Conservation (phyloP, 1,139 yeast species). For the Blastobotrys elegans region DNA sequence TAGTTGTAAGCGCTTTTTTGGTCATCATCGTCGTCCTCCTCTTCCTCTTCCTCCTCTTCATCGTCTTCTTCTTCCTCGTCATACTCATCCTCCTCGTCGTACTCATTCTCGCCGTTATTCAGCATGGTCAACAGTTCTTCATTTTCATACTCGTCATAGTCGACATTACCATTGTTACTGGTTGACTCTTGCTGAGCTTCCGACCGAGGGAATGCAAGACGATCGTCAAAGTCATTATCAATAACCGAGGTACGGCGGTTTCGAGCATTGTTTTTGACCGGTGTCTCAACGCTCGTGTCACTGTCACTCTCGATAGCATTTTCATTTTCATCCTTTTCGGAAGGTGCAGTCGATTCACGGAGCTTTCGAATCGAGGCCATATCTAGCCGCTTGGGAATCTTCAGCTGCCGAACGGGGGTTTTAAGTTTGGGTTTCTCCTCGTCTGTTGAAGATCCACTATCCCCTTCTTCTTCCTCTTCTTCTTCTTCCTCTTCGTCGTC, state of each 20-base stretch:
- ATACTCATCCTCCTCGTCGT: slow-evolving; percentile 27
- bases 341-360: slow-evolving; percentile 10
- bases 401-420: slow-evolving; percentile 13
- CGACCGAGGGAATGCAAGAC: slow-evolving; percentile 16
- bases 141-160: slow-evolving; percentile 13
- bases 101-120: slow-evolving; percentile 16
- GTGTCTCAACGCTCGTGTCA: slow-evolving; percentile 11
- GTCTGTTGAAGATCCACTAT: slow-evolving; percentile 15
- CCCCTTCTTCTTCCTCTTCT: slow-evolving; percentile 15
- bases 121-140: slow-evolving; percentile 6
- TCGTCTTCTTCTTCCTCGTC: slow-evolving; percentile 25
- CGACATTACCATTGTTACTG: neutral
- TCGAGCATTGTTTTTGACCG: neutral
- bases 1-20: slow-evolving; percentile 14
- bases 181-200: neutral
- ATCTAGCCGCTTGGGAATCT: slow-evolving; percentile 25
- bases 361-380: slow-evolving; percentile 20
- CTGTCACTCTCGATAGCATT: slow-evolving; percentile 5
- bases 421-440: slow-evolving; percentile 18
- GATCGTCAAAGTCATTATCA: slow-evolving; percentile 21
- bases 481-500: slow-evolving; percentile 13
- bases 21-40: slow-evolving; percentile 16
- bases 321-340: slow-evolving; percentile 1
- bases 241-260: slow-evolving; percentile 14
- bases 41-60: slow-evolving; percentile 27